phyloP scores from a whole-genome alignment of 2,329 filamentous ascomycete genomes.

The Verticillium zaregamsianum region DNA sequence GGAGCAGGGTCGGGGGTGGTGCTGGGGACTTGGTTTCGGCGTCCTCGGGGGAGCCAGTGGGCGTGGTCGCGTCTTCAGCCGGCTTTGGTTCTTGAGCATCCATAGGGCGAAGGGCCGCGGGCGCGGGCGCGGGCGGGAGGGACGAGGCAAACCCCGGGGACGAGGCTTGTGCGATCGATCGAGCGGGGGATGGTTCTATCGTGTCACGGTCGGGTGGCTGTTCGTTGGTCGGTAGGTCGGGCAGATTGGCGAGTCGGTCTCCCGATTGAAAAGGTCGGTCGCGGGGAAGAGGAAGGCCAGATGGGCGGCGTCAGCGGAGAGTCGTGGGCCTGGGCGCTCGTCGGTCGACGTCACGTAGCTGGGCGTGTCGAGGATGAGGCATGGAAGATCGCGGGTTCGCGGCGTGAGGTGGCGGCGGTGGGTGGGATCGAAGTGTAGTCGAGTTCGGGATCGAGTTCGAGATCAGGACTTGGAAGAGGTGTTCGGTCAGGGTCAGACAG shows the following conservation, averaged over 20 bases:
- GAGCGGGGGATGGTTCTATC: background rate
- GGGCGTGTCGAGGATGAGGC: background rate
- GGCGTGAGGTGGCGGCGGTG: background rate
- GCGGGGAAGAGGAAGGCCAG: background rate
- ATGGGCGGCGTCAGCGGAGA: background rate
- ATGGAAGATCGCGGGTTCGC: background rate
- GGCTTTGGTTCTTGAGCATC: constrained; percentile 2
- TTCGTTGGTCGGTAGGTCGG: background rate
- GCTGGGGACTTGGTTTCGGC: background rate
- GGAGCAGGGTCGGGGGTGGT: background rate
- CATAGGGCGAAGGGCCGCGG: background rate
- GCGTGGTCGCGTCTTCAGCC: constrained; percentile 2
- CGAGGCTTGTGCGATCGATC: background rate
- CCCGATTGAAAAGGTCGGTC: background rate
- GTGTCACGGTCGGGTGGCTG: background rate
- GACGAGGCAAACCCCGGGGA: background rate
- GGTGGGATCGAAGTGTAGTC: background rate
- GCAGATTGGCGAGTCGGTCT: background rate
- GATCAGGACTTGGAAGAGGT: background rate
- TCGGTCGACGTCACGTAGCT: background rate
- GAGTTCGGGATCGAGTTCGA: background rate
- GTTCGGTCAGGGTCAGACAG: background rate
- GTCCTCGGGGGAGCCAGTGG: background rate
- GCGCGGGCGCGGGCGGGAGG: background rate
- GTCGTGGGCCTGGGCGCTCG: background rate